Evolutionary conservation across 768 basidiomycete genomes (phyloP).

Genomic region (Scleroderma bovista): DNA sequence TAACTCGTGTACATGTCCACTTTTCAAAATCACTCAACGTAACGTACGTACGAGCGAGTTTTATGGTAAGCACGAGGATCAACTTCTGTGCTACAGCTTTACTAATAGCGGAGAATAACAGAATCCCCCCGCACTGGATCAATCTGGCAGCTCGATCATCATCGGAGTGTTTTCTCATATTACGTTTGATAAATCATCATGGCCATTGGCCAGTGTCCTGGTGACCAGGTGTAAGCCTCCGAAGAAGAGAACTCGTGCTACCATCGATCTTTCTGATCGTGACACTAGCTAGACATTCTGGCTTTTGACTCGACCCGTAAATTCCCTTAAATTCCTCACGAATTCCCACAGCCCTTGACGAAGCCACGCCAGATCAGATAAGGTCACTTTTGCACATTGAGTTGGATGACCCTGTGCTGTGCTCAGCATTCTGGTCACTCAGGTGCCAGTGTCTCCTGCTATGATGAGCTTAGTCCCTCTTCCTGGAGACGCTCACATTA

Average conservation of each 20-base stretch:
- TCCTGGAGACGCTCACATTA: too few relatives aligned
- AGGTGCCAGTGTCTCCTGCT: too few relatives aligned
- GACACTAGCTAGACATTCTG: slow-evolving; percentile 58
- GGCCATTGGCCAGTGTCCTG: not conserved
- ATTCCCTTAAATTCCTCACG: too few relatives aligned
- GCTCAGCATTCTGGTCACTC: too few relatives aligned
- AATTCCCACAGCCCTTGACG: too few relatives aligned
- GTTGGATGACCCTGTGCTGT: too few relatives aligned
- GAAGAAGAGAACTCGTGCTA: slow-evolving; percentile 66
- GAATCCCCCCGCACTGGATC: slow-evolving; percentile 57
- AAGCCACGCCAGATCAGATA: too few relatives aligned
- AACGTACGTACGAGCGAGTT: slow-evolving; percentile 32
- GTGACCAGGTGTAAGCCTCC: too few relatives aligned
- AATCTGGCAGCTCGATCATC: slow-evolving; percentile 48
- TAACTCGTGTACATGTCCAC: slow-evolving; percentile 16
- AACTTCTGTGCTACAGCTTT: not conserved
- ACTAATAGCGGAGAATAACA: slow-evolving; percentile 18
- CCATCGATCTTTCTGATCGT: slow-evolving; percentile 51
- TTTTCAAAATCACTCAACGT: slow-evolving; percentile 37
- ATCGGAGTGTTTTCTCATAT: not conserved
- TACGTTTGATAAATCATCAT: not conserved
- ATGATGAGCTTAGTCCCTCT: too few relatives aligned
- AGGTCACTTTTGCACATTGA: too few relatives aligned
- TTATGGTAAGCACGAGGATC: slow-evolving; percentile 21
- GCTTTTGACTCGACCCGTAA: slow-evolving; percentile 64